Evolutionary conservation across 2,329 filamentous ascomycete genomes (phyloP), one percentile per base, ranked within the genome.

Genomic region (Colletotrichum orchidophilum): DNA sequence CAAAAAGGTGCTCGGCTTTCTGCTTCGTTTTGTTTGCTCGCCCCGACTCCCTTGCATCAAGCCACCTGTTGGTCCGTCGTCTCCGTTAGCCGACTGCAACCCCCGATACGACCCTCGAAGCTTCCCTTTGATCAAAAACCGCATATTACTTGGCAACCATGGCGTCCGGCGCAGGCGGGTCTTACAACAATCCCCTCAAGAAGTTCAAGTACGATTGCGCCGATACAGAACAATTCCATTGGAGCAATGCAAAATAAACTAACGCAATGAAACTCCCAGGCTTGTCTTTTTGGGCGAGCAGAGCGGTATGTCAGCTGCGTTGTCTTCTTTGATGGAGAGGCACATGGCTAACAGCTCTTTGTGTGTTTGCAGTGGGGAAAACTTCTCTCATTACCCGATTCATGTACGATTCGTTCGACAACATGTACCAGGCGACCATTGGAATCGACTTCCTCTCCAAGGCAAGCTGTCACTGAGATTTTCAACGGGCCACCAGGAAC

Each of bases 361-460:
- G 35, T 11, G 18, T 46, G 3, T n/a, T 39, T 63, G 75, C 81
- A 98, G 96, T 99, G 78, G 96, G 96, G 81, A 99, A 99, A 87
- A 99, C 96, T 35, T 99, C 96, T 73, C 86, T 99, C 78, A 99
- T 99, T 82, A 99, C 96, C 75, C 92, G 96, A 75, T 99, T 99
- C 88, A 99, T 99, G 96, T 99, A 99, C 88, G 96, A 99, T 84
- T 98, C 96, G 58, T 99, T 99, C 87, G 96, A 99, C 87, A 98
- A 97, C 85, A 98, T 96, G 88, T 99, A 99, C 86, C 96, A 99
- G 85, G 96, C 96, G 69, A 99, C 96, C 49, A 98, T 99, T 80
- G 96, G 96, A 80, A 99, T 99, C 86, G 96, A 99, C 85, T 99
- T 99, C 81, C 90, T 99, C 76, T 98, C 95, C 79, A 99, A 99